phyloP scores from a whole-genome alignment of 306 rosid species.

The Prunus kanzakura region DNA sequence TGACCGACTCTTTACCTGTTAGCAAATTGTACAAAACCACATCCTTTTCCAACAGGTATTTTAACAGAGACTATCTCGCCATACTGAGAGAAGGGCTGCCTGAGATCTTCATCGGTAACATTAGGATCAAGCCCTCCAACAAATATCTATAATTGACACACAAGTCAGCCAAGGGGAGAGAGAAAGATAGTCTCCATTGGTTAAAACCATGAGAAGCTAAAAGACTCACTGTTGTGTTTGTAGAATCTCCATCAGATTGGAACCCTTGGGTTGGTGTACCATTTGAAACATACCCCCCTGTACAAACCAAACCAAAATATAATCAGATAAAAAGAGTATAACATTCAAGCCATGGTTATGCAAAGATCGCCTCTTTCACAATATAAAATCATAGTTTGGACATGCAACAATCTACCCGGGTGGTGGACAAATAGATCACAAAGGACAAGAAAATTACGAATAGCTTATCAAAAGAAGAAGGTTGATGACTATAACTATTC shows the following conservation, averaged over 20 bases:
- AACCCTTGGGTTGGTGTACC: slow-evolving; percentile 56
- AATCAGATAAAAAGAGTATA: background rate
- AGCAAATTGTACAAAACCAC: slow-evolving; percentile 96
- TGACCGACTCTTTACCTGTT: slow-evolving; percentile 51
- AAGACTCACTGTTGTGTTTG: slow-evolving; percentile 86
- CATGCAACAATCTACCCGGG: background rate
- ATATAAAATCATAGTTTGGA: background rate
- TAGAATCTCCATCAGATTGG: slow-evolving; percentile 75
- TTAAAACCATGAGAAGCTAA: slow-evolving; percentile 13
- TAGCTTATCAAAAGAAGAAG: background rate
- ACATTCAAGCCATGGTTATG: background rate
- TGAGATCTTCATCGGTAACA: slow-evolving; percentile 90
- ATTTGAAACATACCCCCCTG: slow-evolving; percentile 75
- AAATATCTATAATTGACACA: slow-evolving; percentile 61
- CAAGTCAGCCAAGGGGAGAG: slow-evolving; percentile 24
- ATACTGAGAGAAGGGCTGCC: slow-evolving; percentile 77
- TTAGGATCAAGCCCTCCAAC: slow-evolving; percentile 98
- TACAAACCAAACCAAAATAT: slow-evolving; percentile 1
- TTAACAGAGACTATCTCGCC: slow-evolving; percentile 95
- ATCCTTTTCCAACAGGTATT: slow-evolving; percentile 95
- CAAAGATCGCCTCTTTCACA: background rate
- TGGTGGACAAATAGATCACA: background rate
- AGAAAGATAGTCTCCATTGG: background rate
- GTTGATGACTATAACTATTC: background rate
- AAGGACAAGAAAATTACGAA: background rate